Evolutionary conservation across 2,329 filamentous ascomycete genomes (phyloP), one percentile per base, ranked within the genome.

Genomic region (Bisporella sp.): DNA sequence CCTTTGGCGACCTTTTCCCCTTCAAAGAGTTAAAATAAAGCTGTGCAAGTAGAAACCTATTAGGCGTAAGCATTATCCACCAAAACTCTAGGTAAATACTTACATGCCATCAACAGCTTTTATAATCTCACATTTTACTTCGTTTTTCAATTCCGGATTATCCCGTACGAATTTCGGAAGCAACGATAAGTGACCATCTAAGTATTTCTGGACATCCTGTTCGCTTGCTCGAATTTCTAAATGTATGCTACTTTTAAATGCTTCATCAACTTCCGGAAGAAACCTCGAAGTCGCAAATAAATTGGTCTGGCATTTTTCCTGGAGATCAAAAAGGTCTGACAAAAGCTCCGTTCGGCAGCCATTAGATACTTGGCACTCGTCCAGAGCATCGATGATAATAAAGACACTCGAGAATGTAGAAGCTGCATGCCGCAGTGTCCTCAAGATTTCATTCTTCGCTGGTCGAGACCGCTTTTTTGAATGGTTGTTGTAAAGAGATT

Each of bases 11-110:
- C n/a, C 21, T 56, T 44, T 66, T 63, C 6, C 56, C 59, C 7
- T 46, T 47, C 1, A 69, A 56, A 4, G 63, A 63, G 32, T 65
- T 60, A 3, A 64, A 6, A 69, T 50, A 41, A 51, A 73, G 62
- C 29, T 67, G 56, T 21, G 68, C 70, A 11, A 39, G 13, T 3
- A 39, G 35, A 3, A 39, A 39, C 35, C 35, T 39, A 39, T 13
- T 2, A 39, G 13, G 35, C 9, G 35, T 3, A 13, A 11, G 9
- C 9, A 13, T 39, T 9, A 39, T 13, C 13, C 3, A 2, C 13
- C 3, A 9, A 3, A 39, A 39, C 13, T 11, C 13, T 39, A 39
- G n/a, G n/a, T 21, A 13, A 11, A 39, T 2, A 39, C 35, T 9
- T 39, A 39, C 35, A 39, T 39, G 35, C 35, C 35, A 39, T 39